A percentile compares a stretch with the other conserved stretches of the same genome.
phyloP scores from a whole-genome alignment of 2,329 filamentous ascomycete genomes.

The Fusarium concolor region DNA sequence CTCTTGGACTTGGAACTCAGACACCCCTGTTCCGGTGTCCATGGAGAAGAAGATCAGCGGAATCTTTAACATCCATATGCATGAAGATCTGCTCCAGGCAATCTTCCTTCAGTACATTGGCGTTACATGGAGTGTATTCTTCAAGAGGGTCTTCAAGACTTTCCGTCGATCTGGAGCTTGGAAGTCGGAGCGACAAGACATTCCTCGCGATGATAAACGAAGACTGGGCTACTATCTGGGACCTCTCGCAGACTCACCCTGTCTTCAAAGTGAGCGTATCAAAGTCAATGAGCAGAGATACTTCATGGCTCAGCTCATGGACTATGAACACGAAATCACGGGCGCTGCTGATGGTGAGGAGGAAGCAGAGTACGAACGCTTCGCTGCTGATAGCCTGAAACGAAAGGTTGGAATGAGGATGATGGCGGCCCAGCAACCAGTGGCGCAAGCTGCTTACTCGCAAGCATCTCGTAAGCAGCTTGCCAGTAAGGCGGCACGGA shows the following conservation, averaged over 20 bases:
- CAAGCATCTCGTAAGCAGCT: slow-evolving; percentile 11
- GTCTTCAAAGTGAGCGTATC: slow-evolving; percentile 49
- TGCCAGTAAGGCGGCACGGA: slow-evolving; percentile 7
- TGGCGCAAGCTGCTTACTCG: no score
- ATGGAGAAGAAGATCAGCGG: slow-evolving; percentile 62
- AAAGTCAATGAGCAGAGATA: slow-evolving; percentile 54
- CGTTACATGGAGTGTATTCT: slow-evolving; percentile 58
- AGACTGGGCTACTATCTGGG: slow-evolving; percentile 55
- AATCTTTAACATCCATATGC: slow-evolving; percentile 62
- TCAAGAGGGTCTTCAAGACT: slow-evolving; percentile 53
- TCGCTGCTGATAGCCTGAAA: slow-evolving; percentile 1
- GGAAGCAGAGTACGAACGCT: slow-evolving; percentile 51
- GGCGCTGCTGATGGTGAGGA: slow-evolving; percentile 52
- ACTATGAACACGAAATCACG: slow-evolving; percentile 43
- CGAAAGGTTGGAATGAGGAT: not conserved
- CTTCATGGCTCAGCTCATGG: slow-evolving; percentile 59
- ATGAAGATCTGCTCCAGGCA: slow-evolving; percentile 64
- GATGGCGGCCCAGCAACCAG: not conserved
- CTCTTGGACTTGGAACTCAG: slow-evolving; percentile 59
- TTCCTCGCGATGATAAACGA: slow-evolving; percentile 48
- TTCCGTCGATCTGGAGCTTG: slow-evolving; percentile 53
- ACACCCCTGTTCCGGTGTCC: slow-evolving; percentile 54
- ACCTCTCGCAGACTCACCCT: not conserved
- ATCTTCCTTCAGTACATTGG: slow-evolving; percentile 64
- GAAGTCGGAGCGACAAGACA: slow-evolving; percentile 47